Conservation (phyloP, 192 early-diverging fungal species). For the Endogone sp. region DNA sequence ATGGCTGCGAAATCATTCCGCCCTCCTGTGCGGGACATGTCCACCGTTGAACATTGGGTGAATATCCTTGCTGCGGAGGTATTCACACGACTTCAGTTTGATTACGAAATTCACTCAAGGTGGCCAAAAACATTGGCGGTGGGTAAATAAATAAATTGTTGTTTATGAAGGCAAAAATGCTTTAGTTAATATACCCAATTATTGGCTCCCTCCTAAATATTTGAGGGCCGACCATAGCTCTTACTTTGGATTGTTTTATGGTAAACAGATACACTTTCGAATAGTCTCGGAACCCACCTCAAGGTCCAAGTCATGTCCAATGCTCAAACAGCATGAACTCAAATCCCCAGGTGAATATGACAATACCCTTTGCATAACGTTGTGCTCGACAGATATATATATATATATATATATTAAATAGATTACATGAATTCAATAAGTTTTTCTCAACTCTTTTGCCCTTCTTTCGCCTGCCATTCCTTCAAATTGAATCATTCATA, state of each 20-base stretch:
- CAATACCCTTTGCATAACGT: neutral
- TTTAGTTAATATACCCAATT: no score
- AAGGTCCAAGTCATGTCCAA: conserved; percentile 20
- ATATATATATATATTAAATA: conserved; percentile 1
- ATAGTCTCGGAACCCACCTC: neutral
- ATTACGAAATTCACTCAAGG: conserved; percentile 40
- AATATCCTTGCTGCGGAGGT: conserved; percentile 48
- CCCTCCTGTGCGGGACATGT: conserved; percentile 17
- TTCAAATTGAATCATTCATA: no score
- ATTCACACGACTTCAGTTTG: conserved; percentile 41
- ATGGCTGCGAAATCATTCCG: conserved; percentile 41
- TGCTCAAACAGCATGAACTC: conserved; percentile 3
- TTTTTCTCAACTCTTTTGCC: neutral
- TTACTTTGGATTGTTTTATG: conserved; percentile 2
- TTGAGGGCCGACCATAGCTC: neutral
- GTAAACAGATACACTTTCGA: conserved; percentile 19
- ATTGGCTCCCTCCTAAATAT: no score
- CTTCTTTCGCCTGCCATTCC: no score
- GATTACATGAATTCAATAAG: neutral
- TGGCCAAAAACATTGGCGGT: conserved; percentile 53
- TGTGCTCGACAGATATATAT: neutral
- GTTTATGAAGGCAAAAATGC: no score
- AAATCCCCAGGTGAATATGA: conserved; percentile 17
- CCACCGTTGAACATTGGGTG: conserved; percentile 44
- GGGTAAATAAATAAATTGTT: no score